Evolutionary conservation across 2,329 filamentous ascomycete genomes (phyloP).

Genomic region (Hymenoscyphus linearis): DNA sequence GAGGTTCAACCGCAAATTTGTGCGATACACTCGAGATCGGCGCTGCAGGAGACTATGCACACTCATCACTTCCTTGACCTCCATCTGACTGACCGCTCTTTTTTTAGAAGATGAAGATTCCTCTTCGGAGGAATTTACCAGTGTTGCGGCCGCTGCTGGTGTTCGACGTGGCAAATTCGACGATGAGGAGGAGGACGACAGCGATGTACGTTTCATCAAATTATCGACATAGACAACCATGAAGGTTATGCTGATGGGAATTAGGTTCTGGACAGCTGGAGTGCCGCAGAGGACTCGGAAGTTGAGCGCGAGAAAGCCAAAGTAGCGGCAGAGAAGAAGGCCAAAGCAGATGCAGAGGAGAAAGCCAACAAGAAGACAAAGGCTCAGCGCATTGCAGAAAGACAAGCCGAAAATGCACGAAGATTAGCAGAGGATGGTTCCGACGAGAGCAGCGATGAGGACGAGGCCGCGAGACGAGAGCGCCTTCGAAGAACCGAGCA

Average conservation of each 20-base stretch:
- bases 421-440: slow-evolving; percentile 51
- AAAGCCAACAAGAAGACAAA: slow-evolving; percentile 90
- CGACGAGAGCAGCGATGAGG: slow-evolving; percentile 57
- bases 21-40: slow-evolving; percentile 19
- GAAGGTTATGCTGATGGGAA: not conserved
- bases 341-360: slow-evolving; percentile 82
- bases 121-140: slow-evolving; percentile 39
- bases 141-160: slow-evolving; percentile 27
- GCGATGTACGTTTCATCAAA: slow-evolving; percentile 55
- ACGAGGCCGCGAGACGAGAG: slow-evolving; percentile 67
- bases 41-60: slow-evolving; percentile 23
- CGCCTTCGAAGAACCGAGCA: slow-evolving; percentile 76
- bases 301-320: slow-evolving; percentile 92
- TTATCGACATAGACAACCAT: not conserved
- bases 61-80: slow-evolving; percentile 18
- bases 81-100: slow-evolving; percentile 29
- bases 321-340: slow-evolving; percentile 80
- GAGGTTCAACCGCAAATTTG: slow-evolving; percentile 5
- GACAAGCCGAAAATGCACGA: slow-evolving; percentile 53
- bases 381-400: slow-evolving; percentile 77
- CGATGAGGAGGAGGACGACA: slow-evolving; percentile 80
- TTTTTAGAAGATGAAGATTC: slow-evolving; percentile 42
- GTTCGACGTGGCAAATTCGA: slow-evolving; percentile 64
- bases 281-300: slow-evolving; percentile 93
- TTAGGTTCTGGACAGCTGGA: slow-evolving; percentile 81